Evolutionary conservation across 305 asterid species (phyloP).

Genomic region (Galium porrigens): DNA sequence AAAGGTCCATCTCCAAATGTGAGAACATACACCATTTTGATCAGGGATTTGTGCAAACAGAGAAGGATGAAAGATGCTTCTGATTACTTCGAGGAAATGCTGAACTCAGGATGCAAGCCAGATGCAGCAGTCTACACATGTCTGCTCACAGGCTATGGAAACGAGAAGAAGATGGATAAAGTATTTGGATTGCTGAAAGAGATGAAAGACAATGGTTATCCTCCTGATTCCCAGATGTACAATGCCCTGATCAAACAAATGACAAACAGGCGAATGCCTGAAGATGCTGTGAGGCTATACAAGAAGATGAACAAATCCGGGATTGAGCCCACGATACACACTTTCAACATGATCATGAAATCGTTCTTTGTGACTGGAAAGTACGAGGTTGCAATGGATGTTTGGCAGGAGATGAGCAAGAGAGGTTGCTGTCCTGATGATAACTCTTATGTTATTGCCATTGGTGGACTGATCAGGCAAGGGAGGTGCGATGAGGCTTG

Average conservation of each 20-base stretch:
- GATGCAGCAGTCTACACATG: conserved; percentile 70
- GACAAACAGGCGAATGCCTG: conserved; percentile 48
- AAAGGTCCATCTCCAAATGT: conserved; percentile 57
- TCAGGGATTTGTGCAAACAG: conserved; percentile 52
- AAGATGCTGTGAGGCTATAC: conserved; percentile 57
- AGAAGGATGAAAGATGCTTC: conserved; percentile 49
- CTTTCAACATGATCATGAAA: conserved; percentile 79
- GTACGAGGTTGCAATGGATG: conserved; percentile 47
- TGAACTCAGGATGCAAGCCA: conserved; percentile 36
- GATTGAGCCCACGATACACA: conserved; percentile 53
- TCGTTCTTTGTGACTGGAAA: conserved; percentile 40
- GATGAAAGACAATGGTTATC: conserved; percentile 63
- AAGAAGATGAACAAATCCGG: conserved; percentile 54
- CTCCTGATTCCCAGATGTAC: conserved; percentile 51
- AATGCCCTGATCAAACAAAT: conserved; percentile 69
- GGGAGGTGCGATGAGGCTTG: conserved; percentile 56
- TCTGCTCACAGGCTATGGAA: conserved; percentile 64
- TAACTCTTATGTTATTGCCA: conserved; percentile 47
- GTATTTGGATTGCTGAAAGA: conserved; percentile 46
- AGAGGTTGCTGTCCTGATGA: conserved; percentile 79
- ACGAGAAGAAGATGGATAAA: conserved; percentile 49
- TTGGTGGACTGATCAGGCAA: conserved; percentile 62
- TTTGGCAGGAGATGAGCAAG: conserved; percentile 86
- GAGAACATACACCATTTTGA: conserved; percentile 55
- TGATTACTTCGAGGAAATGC: conserved; percentile 47